These are phyloP conservation scores for Russula sp. DNA, from an alignment of 768 basidiomycete species.

Conservation along the genomic window DNA sequence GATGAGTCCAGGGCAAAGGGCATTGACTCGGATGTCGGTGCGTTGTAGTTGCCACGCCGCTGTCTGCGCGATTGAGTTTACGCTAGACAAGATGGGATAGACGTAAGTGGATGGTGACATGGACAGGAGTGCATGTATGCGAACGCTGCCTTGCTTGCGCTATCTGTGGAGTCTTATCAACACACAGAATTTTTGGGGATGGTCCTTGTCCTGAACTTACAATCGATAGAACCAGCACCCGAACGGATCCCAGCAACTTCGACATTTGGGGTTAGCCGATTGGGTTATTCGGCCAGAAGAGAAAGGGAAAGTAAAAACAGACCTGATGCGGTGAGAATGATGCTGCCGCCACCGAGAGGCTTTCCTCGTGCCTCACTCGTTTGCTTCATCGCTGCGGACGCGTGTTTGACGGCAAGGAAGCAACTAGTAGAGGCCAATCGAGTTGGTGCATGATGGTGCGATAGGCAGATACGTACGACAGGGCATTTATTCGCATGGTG, in stretches of 20 bases:
- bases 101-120: slow-evolving; percentile 11
- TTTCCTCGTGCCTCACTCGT: slow-evolving; percentile 65
- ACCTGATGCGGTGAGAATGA: slow-evolving; percentile 85
- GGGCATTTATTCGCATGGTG: slow-evolving; percentile 66
- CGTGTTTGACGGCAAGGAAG: slow-evolving; percentile 86
- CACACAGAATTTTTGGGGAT: slow-evolving; percentile 12
- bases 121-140: slow-evolving; percentile 27
- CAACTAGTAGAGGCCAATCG: slow-evolving; percentile 43
- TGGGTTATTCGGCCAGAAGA: background rate
- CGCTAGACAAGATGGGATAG: slow-evolving; percentile 40
- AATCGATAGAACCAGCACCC: slow-evolving; percentile 77
- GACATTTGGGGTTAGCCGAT: background rate
- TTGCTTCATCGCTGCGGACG: slow-evolving; percentile 73
- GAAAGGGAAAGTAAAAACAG: slow-evolving; percentile 26
- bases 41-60: slow-evolving; percentile 72
- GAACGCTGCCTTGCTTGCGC: slow-evolving; percentile 90
- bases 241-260: slow-evolving; percentile 77
- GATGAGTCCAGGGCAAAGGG: slow-evolving; percentile 87
- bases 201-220: slow-evolving; percentile 38
- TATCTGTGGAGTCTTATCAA: slow-evolving; percentile 47
- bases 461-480: slow-evolving; percentile 40
- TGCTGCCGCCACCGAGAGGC: slow-evolving; percentile 64
- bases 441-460: background rate
- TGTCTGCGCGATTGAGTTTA: slow-evolving; percentile 85
- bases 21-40: slow-evolving; percentile 82